A percentile compares a stretch with the other conserved stretches of the same genome.
phyloP scores from a whole-genome alignment of 495 filamentous ascomycete genomes.

The Barbatosphaeria neglecta region DNA sequence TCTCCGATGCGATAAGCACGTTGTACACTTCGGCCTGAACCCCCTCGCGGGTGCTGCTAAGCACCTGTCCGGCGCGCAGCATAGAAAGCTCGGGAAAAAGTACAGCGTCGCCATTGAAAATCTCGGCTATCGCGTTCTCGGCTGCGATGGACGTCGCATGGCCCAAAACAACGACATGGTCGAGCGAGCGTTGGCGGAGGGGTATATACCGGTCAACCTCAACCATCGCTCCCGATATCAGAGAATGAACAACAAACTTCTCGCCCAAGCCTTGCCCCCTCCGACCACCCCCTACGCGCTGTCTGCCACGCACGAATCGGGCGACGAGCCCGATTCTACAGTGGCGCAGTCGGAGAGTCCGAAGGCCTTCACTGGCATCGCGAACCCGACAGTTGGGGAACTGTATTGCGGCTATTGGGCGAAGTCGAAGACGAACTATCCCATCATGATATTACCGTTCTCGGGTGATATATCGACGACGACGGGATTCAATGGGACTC shows the following conservation, averaged over 20 bases:
- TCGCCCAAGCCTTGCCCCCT: no score
- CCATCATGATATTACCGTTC: slow-evolving; percentile 26
- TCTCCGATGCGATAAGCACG: slow-evolving; percentile 30
- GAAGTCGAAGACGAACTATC: slow-evolving; percentile 14
- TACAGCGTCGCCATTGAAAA: slow-evolving; percentile 14
- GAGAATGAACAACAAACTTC: background rate
- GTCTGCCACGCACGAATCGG: background rate
- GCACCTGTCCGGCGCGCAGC: slow-evolving; percentile 24
- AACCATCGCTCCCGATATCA: slow-evolving; percentile 12
- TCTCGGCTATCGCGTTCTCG: slow-evolving; percentile 25
- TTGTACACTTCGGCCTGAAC: slow-evolving; percentile 27
- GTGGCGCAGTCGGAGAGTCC: background rate
- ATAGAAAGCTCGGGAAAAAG: slow-evolving; percentile 22
- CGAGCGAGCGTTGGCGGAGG: slow-evolving; percentile 11
- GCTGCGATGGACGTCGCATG: slow-evolving; percentile 14
- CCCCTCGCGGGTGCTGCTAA: slow-evolving; percentile 29
- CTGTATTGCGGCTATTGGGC: slow-evolving; percentile 26
- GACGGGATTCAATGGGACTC: slow-evolving; percentile 20
- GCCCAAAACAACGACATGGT: slow-evolving; percentile 22
- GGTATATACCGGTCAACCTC: slow-evolving; percentile 19
- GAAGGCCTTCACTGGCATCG: slow-evolving; percentile 3
- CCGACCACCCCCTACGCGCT: no score
- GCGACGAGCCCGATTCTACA: background rate
- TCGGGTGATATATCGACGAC: slow-evolving; percentile 18
- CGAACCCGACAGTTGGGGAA: slow-evolving; percentile 6